Evolutionary conservation across 2,329 filamentous ascomycete genomes (phyloP).

Genomic region (Apiospora kogelbergensis): DNA sequence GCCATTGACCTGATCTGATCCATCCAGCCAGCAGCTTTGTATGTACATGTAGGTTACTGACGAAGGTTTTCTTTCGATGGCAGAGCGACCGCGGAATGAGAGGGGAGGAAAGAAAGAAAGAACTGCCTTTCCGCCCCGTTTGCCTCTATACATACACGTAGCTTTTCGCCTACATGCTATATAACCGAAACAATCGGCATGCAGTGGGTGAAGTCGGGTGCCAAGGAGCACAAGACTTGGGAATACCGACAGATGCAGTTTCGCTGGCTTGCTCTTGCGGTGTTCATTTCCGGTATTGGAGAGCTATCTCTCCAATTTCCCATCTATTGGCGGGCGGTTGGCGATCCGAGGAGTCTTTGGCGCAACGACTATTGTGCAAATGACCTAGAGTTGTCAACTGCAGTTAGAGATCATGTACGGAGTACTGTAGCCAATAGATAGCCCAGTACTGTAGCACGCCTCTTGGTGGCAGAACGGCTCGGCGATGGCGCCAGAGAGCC

Average conservation of each 20-base stretch:
- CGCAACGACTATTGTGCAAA: slow-evolving; percentile 4
- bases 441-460: neutral
- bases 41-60: neutral
- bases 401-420: neutral
- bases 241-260: neutral
- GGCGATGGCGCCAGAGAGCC: neutral
- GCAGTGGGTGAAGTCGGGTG: neutral
- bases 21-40: neutral
- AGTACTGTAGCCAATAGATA: neutral
- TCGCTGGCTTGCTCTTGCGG: neutral
- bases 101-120: neutral
- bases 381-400: neutral
- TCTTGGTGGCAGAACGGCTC: neutral
- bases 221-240: neutral
- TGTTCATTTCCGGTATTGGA: slow-evolving; percentile 3
- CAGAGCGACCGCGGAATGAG: neutral
- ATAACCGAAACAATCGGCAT: neutral
- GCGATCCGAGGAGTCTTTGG: neutral
- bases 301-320: slow-evolving; percentile 4
- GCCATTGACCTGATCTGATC: neutral
- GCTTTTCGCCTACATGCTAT: neutral
- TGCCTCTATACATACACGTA: neutral
- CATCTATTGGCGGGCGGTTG: neutral
- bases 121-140: neutral
- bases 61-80: neutral